Evolutionary conservation across 768 basidiomycete genomes (phyloP).

Genomic region (Rhizopogon vinicolor): DNA sequence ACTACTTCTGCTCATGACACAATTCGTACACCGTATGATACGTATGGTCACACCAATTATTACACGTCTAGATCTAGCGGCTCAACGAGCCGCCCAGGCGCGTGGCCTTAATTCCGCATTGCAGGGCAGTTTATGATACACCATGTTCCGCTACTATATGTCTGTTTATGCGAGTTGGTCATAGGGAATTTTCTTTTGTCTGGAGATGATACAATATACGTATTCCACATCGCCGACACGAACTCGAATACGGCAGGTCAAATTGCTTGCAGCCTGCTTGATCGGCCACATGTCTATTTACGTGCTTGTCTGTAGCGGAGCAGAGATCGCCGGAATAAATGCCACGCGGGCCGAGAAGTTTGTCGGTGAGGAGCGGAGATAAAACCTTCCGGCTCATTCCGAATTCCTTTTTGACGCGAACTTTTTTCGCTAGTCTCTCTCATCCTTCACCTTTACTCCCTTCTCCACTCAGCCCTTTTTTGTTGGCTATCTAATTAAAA

Average conservation of each 20-base stretch:
- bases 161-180: slow-evolving; percentile 4
- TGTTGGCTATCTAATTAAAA: slow-evolving; percentile 33
- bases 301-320: not conserved
- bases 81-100: slow-evolving; percentile 17
- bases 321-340: slow-evolving; percentile 5
- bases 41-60: slow-evolving; percentile 14
- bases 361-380: slow-evolving; percentile 25
- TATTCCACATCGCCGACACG: not conserved
- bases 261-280: too few relatives aligned
- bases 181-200: slow-evolving; percentile 8
- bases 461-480: slow-evolving; percentile 47
- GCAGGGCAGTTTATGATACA: not conserved
- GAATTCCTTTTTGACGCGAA: slow-evolving; percentile 35
- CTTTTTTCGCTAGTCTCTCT: slow-evolving; percentile 44
- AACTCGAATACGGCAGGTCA: too few relatives aligned
- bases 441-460: slow-evolving; percentile 35
- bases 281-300: not conserved
- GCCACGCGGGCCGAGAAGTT: not conserved
- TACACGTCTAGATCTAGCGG: slow-evolving; percentile 17
- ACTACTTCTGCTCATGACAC: slow-evolving; percentile 12
- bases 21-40: slow-evolving; percentile 19
- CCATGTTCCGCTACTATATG: not conserved
- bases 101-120: slow-evolving; percentile 21
- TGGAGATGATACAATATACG: not conserved
- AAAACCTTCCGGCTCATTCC: slow-evolving; percentile 27